Evolutionary conservation across 176 grass and related monocot species (phyloP).

Genomic region (Bromus sterilis): DNA sequence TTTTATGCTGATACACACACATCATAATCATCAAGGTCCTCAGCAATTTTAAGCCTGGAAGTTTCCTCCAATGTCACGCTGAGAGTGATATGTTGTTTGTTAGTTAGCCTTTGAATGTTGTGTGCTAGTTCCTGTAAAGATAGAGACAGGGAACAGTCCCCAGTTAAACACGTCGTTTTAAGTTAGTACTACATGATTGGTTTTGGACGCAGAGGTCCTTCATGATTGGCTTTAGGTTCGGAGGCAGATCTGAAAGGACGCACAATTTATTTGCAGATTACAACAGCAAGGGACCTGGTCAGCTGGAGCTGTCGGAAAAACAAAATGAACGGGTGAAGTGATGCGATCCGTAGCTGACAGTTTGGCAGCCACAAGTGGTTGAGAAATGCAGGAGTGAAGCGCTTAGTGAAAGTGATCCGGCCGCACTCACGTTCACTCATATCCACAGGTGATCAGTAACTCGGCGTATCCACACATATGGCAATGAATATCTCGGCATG

Average conservation of each 20-base stretch:
- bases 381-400: neutral
- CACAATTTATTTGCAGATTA: neutral
- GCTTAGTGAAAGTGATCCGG: no score
- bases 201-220: neutral
- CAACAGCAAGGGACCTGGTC: neutral
- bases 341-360: neutral
- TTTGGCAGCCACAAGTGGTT: neutral
- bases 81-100: constrained; percentile 5
- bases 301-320: neutral
- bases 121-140: neutral
- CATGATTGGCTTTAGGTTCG: neutral
- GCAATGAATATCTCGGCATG: no score
- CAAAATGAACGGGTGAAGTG: neutral
- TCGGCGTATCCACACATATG: no score
- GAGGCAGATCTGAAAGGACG: neutral
- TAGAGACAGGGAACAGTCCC: neutral
- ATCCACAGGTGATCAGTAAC: no score
- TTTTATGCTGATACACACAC: neutral
- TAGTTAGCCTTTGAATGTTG: neutral
- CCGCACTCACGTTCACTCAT: no score
- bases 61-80: neutral
- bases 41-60: neutral
- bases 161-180: neutral
- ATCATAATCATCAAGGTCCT: constrained; percentile 8
- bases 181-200: neutral